A percentile compares a stretch with the other conserved stretches of the same genome.
Conservation (phyloP, 441 rosid species). For the Erysimum cheiri region DNA sequence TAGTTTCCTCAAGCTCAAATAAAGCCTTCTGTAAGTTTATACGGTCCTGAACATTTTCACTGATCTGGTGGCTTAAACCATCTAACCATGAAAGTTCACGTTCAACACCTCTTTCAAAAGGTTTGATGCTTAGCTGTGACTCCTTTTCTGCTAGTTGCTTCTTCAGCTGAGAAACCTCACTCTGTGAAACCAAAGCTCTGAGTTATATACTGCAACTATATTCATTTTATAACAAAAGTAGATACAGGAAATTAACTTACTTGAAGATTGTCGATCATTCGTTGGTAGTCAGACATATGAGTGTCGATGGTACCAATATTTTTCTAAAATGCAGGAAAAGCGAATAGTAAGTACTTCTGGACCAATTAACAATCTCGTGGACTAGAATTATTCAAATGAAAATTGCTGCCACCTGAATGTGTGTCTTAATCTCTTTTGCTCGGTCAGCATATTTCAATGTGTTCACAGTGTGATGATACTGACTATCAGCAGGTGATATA, state of each 20-base stretch:
- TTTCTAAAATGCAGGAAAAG: slow-evolving; percentile 59
- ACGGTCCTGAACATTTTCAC: slow-evolving; percentile 95
- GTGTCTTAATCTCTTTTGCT: slow-evolving; percentile 95
- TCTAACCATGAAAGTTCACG: slow-evolving; percentile 92
- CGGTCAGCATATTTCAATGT: slow-evolving; percentile 94
- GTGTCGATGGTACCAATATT: slow-evolving; percentile 87
- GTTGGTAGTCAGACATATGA: slow-evolving; percentile 91
- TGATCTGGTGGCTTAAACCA: slow-evolving; percentile 85
- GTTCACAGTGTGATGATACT: slow-evolving; percentile 91
- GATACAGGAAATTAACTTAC: slow-evolving; percentile 48
- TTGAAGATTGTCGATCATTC: slow-evolving; percentile 96
- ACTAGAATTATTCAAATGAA: slow-evolving; percentile 11
- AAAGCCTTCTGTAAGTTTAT: slow-evolving; percentile 94
- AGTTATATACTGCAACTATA: slow-evolving; percentile 29
- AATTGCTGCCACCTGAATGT: slow-evolving; percentile 67
- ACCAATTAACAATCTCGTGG: slow-evolving; percentile 6
- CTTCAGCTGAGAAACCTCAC: slow-evolving; percentile 81
- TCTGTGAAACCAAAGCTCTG: slow-evolving; percentile 52
- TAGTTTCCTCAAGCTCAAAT: slow-evolving; percentile 92
- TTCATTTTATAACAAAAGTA: not conserved
- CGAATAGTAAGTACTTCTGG: slow-evolving; percentile 27
- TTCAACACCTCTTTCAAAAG: slow-evolving; percentile 78
- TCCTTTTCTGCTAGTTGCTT: slow-evolving; percentile 91
- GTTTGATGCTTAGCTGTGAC: slow-evolving; percentile 71
- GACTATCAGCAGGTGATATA: slow-evolving; percentile 79